phyloP scores from a whole-genome alignment of 495 filamentous ascomycete genomes.

The Penicillium tannophilum region DNA sequence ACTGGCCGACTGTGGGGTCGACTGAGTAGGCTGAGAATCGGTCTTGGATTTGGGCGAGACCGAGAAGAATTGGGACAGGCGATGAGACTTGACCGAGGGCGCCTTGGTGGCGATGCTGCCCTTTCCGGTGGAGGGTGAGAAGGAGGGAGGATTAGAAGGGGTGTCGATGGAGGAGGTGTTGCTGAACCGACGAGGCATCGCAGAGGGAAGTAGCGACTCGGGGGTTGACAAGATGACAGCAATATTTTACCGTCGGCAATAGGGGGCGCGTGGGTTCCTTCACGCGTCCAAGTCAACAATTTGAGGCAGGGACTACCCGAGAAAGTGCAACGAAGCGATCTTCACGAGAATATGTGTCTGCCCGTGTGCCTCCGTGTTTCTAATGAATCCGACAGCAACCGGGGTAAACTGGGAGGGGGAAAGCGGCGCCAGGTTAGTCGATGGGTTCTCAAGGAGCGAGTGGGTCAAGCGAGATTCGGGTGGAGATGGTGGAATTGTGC shows the following conservation, averaged over 20 bases:
- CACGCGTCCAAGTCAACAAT: slow-evolving; percentile 23
- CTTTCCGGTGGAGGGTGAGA: slow-evolving; percentile 51
- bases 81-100: slow-evolving; percentile 67
- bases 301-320: slow-evolving; percentile 27
- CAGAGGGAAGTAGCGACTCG: slow-evolving; percentile 40
- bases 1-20: slow-evolving; percentile 62
- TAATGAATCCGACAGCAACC: slow-evolving; percentile 11
- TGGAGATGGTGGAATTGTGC: slow-evolving; percentile 3
- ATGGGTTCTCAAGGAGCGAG: slow-evolving; percentile 8
- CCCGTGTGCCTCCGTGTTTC: background rate
- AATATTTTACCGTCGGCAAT: slow-evolving; percentile 18
- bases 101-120: slow-evolving; percentile 47
- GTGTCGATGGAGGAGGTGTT: slow-evolving; percentile 52
- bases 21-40: slow-evolving; percentile 48
- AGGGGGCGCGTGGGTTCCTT: slow-evolving; percentile 14
- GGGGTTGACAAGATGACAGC: slow-evolving; percentile 19
- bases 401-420: slow-evolving; percentile 7
- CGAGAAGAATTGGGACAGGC: slow-evolving; percentile 60
- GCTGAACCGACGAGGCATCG: slow-evolving; percentile 58
- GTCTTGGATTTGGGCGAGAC: slow-evolving; percentile 58
- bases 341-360: background rate
- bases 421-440: slow-evolving; percentile 12
- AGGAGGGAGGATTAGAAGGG: slow-evolving; percentile 46
- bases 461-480: background rate
- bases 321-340: background rate